Base-by-base conservation (phyloP, 2,329 filamentous ascomycete genomes). In the Mollisia scopiformis region DNA sequence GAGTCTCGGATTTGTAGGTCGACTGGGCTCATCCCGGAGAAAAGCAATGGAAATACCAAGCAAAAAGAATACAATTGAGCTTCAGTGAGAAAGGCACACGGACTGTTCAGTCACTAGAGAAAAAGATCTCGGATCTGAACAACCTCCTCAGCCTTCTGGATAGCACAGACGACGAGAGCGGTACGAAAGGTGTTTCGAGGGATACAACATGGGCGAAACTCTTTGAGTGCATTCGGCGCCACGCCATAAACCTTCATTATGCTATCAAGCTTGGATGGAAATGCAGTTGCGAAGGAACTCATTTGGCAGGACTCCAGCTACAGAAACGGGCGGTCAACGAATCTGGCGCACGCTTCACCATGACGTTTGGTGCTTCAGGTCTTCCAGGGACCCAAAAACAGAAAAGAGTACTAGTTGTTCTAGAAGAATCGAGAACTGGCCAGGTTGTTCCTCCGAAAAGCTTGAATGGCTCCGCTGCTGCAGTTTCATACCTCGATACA, bases 41-140 rank as follows among this genome's bases (percentile, higher is more conserved):
- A 14, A 65, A 59, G n/a, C 50, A 31, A 41, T 69, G 66, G 66
- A 56, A 69, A 21, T 71, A 71, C 25, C 66, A 71, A 61, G 25
- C 65, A 28, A 65, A 68, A 27, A 58, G 68, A 52, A 65, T 71
- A 14, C 59, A 59, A 5, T 37, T 64, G 11, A 68, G 65, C 53
- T 70, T 71, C 51, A 68, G 62, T 41, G 67, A 70, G 31, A 66
- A 62, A 54, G 65, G 66, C 1, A 41, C 37, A 21, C 55, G 43
- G 23, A 64, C 53, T 25, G n/a, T 71, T 7, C 39, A 59, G 13
- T 43, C 49, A 4, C 63, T 71, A 2, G 61, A 66, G 23, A 58
- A 52, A 30, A 62, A 67, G 19, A 56, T 70, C 14, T 30, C 41
- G 19, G 58, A 65, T 13, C 61, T 70, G 11, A 51, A 57, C 21